Evolutionary conservation across 352 stramenopile genomes (phyloP).

Genomic region (Salisapilia sapeloensis): DNA sequence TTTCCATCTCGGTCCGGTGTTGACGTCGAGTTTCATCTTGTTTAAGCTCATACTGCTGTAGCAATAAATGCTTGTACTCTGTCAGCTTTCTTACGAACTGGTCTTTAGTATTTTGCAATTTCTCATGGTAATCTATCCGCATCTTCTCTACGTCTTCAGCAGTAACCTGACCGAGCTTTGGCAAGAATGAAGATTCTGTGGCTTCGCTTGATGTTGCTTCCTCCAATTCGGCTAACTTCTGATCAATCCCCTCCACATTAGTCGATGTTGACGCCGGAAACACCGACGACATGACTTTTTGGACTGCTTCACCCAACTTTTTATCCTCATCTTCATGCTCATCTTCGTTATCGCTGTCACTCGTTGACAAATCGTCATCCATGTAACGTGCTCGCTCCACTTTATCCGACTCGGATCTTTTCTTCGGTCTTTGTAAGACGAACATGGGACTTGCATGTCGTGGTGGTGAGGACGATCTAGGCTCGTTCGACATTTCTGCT

Average conservation of each 20-base stretch:
- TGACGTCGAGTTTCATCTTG: conserved; percentile 31
- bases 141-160: conserved; percentile 22
- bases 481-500: too few species aligned
- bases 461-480: too few species aligned
- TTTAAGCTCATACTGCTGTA: conserved; percentile 47
- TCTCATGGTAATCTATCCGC: conserved; percentile 12
- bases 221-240: conserved; percentile 36
- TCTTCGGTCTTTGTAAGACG: too few species aligned
- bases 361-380: conserved; percentile 32
- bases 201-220: conserved; percentile 7
- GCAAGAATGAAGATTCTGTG: background rate
- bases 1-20: conserved; percentile 47
- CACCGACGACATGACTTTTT: conserved; percentile 25
- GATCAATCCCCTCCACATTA: conserved; percentile 9
- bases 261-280: conserved; percentile 15
- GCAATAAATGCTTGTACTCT: conserved; percentile 58
- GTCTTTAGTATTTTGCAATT: conserved; percentile 28
- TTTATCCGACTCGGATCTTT: too few species aligned
- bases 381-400: background rate
- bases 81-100: conserved; percentile 34
- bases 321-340: conserved; percentile 22
- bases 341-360: conserved; percentile 13
- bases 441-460: too few species aligned
- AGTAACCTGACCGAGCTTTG: conserved; percentile 1
- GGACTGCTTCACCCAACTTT: conserved; percentile 23